phyloP scores from a whole-genome alignment of 441 rosid species.

The Mallotus japonicus region DNA sequence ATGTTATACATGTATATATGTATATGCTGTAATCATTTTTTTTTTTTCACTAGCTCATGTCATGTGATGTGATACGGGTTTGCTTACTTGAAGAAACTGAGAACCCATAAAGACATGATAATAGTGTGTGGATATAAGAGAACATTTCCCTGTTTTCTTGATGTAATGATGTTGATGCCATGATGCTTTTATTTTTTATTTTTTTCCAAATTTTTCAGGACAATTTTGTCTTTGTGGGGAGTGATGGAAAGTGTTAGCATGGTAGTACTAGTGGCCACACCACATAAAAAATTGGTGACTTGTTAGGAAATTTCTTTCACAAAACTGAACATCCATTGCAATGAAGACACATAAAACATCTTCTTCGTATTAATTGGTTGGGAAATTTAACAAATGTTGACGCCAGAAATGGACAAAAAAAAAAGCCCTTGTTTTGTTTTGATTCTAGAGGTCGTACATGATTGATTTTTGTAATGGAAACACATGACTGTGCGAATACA shows the following conservation, averaged over 20 bases:
- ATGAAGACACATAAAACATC: not conserved
- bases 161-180: constrained; percentile 17
- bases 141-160: constrained; percentile 8
- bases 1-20: constrained; percentile 3
- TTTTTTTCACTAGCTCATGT: not conserved
- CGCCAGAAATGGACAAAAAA: not conserved
- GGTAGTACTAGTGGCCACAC: too few species aligned
- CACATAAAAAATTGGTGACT: not conserved
- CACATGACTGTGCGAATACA: too few species aligned
- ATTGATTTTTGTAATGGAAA: not conserved
- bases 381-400: constrained; percentile 6
- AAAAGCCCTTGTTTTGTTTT: too few species aligned
- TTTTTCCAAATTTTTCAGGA: not conserved
- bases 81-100: constrained; percentile 20
- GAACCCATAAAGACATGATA: constrained; percentile 1
- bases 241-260: not conserved
- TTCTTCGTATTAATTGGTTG: not conserved
- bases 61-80: constrained; percentile 24
- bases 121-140: constrained; percentile 15
- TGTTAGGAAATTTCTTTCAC: constrained; percentile 5
- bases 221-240: not conserved
- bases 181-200: too few species aligned
- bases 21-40: not conserved
- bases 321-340: not conserved
- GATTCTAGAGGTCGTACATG: not conserved